Percentiles rank a stretch among this genome's conserved stretches.
phyloP scores from a whole-genome alignment of 441 rosid genomes.

The Brassica hybrid region DNA sequence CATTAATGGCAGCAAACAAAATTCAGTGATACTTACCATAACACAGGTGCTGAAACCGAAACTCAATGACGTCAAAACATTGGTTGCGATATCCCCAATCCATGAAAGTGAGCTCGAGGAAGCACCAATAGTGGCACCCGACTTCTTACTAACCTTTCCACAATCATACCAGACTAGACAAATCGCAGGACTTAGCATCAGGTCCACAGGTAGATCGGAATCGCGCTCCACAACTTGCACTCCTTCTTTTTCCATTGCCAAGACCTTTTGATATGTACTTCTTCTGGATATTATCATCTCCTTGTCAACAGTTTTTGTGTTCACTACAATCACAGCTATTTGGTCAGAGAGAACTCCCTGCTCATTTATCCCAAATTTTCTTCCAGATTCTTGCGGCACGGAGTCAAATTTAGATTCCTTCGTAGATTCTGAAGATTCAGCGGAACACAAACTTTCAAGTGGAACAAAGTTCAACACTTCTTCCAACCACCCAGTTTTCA shows the following conservation, averaged over 20 bases:
- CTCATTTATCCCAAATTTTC: constrained; percentile 48
- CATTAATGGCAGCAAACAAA: constrained; percentile 16
- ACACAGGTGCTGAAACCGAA: constrained; percentile 81
- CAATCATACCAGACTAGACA: constrained; percentile 90
- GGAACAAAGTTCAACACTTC: constrained; percentile 52
- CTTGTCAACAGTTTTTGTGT: constrained; percentile 68
- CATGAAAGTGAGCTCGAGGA: constrained; percentile 69
- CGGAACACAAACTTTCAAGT: constrained; percentile 40
- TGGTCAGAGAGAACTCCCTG: constrained; percentile 46
- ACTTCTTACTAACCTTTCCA: constrained; percentile 63
- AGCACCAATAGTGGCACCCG: constrained; percentile 61
- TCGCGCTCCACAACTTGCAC: constrained; percentile 92
- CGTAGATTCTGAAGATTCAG: constrained; percentile 46
- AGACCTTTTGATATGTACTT: constrained; percentile 1
- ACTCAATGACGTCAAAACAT: constrained; percentile 80
- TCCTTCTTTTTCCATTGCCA: constrained; percentile 63
- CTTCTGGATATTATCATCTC: constrained; percentile 7
- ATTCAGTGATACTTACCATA: constrained; percentile 63
- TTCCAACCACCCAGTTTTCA: constrained; percentile 47
- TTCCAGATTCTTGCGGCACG: constrained; percentile 46
- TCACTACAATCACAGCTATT: constrained; percentile 63
- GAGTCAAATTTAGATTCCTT: constrained; percentile 48
- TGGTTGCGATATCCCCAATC: constrained; percentile 83
- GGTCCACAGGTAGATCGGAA: constrained; percentile 79
- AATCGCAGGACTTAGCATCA: constrained; percentile 69